Percentiles rank a stretch among this genome's conserved stretches.
These are phyloP conservation scores for Auriculariales sp. DNA, from an alignment of 768 basidiomycete genomes.

Conservation along the genomic window DNA sequence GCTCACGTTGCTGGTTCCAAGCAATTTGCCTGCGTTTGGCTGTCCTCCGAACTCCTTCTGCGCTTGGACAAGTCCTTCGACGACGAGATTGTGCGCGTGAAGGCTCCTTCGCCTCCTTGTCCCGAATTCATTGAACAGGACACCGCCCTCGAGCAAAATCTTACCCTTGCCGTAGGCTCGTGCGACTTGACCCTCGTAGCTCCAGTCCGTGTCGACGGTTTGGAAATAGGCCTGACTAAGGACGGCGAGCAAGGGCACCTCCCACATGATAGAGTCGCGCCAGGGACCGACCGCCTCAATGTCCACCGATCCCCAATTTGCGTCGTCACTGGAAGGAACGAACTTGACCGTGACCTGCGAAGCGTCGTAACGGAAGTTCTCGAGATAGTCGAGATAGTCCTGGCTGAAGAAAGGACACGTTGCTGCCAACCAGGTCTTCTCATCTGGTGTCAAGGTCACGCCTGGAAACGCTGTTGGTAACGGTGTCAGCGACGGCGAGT, in stretches of 20 bases:
- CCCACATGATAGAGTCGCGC: slow-evolving; percentile 84
- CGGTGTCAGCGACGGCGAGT: neutral
- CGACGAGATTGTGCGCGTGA: slow-evolving; percentile 60
- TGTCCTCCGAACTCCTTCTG: slow-evolving; percentile 26
- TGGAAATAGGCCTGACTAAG: slow-evolving; percentile 83
- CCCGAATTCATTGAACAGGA: slow-evolving; percentile 74
- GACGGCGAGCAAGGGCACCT: slow-evolving; percentile 88
- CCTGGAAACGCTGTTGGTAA: slow-evolving; percentile 44
- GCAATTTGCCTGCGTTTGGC: slow-evolving; percentile 34
- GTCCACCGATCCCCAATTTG: slow-evolving; percentile 43
- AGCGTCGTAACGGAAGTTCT: slow-evolving; percentile 53
- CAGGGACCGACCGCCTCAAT: slow-evolving; percentile 63
- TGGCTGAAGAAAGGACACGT: slow-evolving; percentile 62
- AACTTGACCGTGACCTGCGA: slow-evolving; percentile 57
- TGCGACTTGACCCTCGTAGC: slow-evolving; percentile 70
- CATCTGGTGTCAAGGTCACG: slow-evolving; percentile 42
- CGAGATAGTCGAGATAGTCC: slow-evolving; percentile 66
- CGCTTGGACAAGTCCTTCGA: slow-evolving; percentile 55
- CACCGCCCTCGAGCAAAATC: slow-evolving; percentile 45
- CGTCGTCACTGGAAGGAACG: slow-evolving; percentile 33
- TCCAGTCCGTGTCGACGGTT: slow-evolving; percentile 67
- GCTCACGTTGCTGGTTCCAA: slow-evolving; percentile 82
- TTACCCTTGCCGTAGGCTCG: slow-evolving; percentile 59
- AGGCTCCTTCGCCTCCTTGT: slow-evolving; percentile 69
- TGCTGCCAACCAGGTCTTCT: slow-evolving; percentile 49